These are phyloP conservation scores for Tolypocladium nubicola DNA, from an alignment of 2,329 filamentous ascomycete genomes.

Conservation along the genomic window DNA sequence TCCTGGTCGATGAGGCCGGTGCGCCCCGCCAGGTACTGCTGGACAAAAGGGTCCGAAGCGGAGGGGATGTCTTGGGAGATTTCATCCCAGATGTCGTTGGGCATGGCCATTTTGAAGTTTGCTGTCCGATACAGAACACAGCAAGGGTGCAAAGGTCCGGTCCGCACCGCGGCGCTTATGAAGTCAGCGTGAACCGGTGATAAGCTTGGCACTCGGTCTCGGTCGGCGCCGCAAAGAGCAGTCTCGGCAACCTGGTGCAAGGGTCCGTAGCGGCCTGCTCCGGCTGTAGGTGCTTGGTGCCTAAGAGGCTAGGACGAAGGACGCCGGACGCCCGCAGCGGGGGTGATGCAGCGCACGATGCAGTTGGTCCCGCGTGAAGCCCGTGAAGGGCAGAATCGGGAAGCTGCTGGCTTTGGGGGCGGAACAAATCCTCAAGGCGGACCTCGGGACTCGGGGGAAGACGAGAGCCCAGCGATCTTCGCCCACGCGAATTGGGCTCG, in stretches of 20 bases:
- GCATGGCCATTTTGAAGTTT: slow-evolving; percentile 25
- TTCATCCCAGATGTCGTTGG: slow-evolving; percentile 50
- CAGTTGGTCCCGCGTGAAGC: not conserved
- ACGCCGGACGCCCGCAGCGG: not conserved
- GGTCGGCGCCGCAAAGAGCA: slow-evolving; percentile 3
- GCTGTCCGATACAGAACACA: not conserved
- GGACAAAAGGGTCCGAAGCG: slow-evolving; percentile 62
- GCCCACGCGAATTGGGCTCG: not conserved
- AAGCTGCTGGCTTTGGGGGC: not conserved
- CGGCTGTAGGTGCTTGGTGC: not conserved
- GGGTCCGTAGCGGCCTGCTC: not conserved
- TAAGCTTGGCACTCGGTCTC: not conserved
- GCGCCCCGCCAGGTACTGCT: slow-evolving; percentile 70
- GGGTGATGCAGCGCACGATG: not conserved
- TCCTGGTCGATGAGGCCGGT: slow-evolving; percentile 70
- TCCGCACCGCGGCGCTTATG: not conserved
- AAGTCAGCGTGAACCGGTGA: not conserved
- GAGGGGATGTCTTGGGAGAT: slow-evolving; percentile 45
- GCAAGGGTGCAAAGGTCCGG: not conserved
- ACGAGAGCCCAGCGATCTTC: not conserved
- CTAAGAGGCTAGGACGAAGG: not conserved
- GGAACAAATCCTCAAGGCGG: not conserved
- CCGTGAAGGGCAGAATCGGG: not conserved
- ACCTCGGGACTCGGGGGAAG: not conserved
- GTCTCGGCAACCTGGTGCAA: not conserved